Evolutionary conservation across 75 land plant species (phyloP), one percentile per base, ranked within the genome.

Genomic region (Cryptomeria japonica): DNA sequence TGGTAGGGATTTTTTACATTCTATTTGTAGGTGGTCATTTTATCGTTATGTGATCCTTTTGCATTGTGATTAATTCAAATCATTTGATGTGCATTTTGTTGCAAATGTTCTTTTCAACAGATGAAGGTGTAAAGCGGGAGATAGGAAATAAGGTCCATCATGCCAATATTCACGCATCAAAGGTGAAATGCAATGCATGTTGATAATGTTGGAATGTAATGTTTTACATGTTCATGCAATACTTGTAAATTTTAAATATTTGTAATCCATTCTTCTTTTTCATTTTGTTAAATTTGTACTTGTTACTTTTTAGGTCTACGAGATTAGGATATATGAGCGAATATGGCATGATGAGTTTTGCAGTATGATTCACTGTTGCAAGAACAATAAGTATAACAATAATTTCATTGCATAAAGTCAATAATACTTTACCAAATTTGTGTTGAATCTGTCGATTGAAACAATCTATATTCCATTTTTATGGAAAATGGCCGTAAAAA

Each of bases 131-230:
- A 76, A 94, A 93, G 83, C 89, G 97, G 73, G 99, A 98, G 82
- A 93, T 96, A 83, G 99, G 99, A 86, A 95, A 82, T 75, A 97
- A 93, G 84, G 99, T 96, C 11, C 97, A 93, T 47, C 96, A 92
- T 92, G 98, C 94, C 15, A 96, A 96, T 89, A 98, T 98, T 75
- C 98, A 96, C 90, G 99, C 99, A n/a, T 91, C 99, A 14, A 98
- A 97, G 98, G 99, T 95, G n/a, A 22, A 64, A 37, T 13, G 32
- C 78, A 32, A 2, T 75, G 32, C 77, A 86, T 86, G 34, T 28
- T 22, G n/a, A 36, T 86, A 31, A 86, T 75, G 83, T 86, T 22
- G 31, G 28, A 9, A 56, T 86, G 82, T 5, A 25, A 41, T 51
- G 44, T 38, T 5, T 70, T 18, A 19, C 18, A 22, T 86, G 15